Evolutionary conservation across 2,329 filamentous ascomycete species (phyloP).

Genomic region (Nannizzia gypsea): DNA sequence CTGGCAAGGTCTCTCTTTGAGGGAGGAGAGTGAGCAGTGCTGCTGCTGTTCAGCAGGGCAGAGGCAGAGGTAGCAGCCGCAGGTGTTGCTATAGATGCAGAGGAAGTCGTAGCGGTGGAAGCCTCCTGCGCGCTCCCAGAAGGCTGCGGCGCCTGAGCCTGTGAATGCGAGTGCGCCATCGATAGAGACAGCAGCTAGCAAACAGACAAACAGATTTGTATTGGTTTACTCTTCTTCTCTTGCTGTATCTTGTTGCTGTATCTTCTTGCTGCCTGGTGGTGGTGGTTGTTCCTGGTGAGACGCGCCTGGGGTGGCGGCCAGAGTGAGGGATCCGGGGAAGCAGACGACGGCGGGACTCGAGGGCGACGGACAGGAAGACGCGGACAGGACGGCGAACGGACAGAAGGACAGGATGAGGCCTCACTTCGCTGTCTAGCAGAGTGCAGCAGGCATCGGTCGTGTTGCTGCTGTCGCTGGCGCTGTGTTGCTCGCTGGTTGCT

Average conservation of each 20-base stretch:
- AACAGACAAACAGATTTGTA: not conserved
- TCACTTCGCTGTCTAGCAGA: too few species aligned
- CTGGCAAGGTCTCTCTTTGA: constrained; percentile 80
- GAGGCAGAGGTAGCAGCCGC: too few species aligned
- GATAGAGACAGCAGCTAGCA: not conserved
- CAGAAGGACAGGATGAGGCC: too few species aligned
- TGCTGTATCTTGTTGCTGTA: not conserved
- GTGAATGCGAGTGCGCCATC: constrained; percentile 1
- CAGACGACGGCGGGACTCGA: not conserved
- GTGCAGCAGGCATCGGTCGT: too few species aligned
- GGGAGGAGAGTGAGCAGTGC: constrained; percentile 48
- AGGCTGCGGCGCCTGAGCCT: constrained; percentile 1
- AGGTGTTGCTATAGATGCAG: too few species aligned
- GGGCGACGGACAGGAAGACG: not conserved
- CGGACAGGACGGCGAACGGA: not conserved
- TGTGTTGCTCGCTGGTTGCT: too few species aligned
- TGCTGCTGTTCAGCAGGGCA: constrained; percentile 18
- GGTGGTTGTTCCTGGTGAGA: not conserved
- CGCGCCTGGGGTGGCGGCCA: not conserved
- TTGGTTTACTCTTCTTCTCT: not conserved
- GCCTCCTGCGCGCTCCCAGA: constrained; percentile 5
- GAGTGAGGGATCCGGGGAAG: not conserved
- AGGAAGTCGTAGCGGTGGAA: constrained; percentile 19
- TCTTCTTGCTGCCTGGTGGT: not conserved
- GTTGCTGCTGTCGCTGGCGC: too few species aligned